phyloP scores from a whole-genome alignment of 768 basidiomycete species.

The Rhizopogon sp. region DNA sequence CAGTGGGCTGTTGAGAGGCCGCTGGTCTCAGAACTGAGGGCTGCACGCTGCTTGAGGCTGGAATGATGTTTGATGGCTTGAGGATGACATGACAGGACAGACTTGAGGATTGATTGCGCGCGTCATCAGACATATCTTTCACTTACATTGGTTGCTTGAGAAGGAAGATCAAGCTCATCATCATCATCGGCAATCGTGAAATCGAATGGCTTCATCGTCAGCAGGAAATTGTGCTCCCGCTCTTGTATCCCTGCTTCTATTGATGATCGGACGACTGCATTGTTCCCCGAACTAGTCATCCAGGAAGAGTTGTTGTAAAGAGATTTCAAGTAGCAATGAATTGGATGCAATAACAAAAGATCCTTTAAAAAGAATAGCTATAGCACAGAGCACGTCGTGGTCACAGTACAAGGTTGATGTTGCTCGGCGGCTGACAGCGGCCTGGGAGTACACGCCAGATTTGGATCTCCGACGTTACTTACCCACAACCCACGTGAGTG shows the following conservation, averaged over 20 bases:
- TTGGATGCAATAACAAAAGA: not conserved
- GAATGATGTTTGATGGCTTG: constrained; percentile 14
- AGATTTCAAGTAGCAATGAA: not conserved
- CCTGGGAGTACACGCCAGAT: constrained; percentile 21
- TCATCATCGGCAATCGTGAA: constrained; percentile 4
- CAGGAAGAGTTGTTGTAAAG: not conserved
- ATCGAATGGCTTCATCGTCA: not conserved
- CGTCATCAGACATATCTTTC: constrained; percentile 24
- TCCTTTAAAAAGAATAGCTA: not conserved
- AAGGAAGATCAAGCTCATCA: constrained; percentile 16
- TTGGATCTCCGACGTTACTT: constrained; percentile 1
- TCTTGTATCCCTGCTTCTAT: constrained; percentile 3
- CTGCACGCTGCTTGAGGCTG: constrained; percentile 10
- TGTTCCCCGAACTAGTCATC: constrained; percentile 13
- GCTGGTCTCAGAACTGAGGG: not conserved
- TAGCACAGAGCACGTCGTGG: constrained; percentile 18
- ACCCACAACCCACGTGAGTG: constrained; percentile 14
- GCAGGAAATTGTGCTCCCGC: not conserved
- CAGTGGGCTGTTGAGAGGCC: constrained; percentile 31
- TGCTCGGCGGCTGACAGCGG: constrained; percentile 6
- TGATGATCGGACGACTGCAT: constrained; percentile 4
- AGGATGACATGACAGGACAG: constrained; percentile 18
- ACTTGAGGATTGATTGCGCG: constrained; percentile 27
- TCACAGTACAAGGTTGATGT: constrained; percentile 15
- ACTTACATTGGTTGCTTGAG: constrained; percentile 32